phyloP scores from a whole-genome alignment of 2,329 filamentous ascomycete genomes.

The Cadophora gregata region DNA sequence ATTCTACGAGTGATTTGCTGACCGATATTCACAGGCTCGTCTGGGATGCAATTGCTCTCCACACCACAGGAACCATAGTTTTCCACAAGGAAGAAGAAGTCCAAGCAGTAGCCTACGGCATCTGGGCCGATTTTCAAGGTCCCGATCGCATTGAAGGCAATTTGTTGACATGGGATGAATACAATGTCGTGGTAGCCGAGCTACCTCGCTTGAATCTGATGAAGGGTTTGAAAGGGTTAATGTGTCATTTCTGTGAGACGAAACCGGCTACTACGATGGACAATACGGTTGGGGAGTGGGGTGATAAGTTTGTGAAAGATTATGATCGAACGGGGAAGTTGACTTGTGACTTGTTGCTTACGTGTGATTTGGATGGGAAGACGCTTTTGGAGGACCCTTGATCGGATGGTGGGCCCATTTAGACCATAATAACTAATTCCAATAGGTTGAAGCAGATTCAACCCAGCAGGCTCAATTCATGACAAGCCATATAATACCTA shows the following conservation, averaged over 20 bases:
- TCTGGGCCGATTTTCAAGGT: slow-evolving; percentile 49
- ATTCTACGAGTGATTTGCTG: neutral
- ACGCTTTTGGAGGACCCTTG: slow-evolving; percentile 22
- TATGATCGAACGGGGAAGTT: slow-evolving; percentile 45
- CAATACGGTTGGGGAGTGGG: slow-evolving; percentile 46
- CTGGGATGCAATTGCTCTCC: slow-evolving; percentile 57
- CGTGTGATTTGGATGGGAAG: slow-evolving; percentile 24
- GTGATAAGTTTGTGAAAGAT: slow-evolving; percentile 45
- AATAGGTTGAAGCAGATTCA: no score
- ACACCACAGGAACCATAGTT: slow-evolving; percentile 48
- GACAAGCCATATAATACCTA: no score
- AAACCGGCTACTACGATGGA: slow-evolving; percentile 47
- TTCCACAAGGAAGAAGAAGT: slow-evolving; percentile 52
- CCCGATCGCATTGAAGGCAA: slow-evolving; percentile 33
- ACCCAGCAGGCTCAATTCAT: no score
- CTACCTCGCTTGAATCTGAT: slow-evolving; percentile 46
- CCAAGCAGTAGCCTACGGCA: slow-evolving; percentile 43
- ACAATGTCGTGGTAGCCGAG: slow-evolving; percentile 41
- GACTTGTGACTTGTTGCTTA: slow-evolving; percentile 26
- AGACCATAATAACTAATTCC: no score
- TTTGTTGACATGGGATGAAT: slow-evolving; percentile 43
- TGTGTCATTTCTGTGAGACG: slow-evolving; percentile 46
- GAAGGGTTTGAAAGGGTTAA: slow-evolving; percentile 42
- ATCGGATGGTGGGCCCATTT: no score
- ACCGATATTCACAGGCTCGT: slow-evolving; percentile 45